phyloP scores from a whole-genome alignment of 805 yeast species.

The Scheffersomyces amazonensis region DNA sequence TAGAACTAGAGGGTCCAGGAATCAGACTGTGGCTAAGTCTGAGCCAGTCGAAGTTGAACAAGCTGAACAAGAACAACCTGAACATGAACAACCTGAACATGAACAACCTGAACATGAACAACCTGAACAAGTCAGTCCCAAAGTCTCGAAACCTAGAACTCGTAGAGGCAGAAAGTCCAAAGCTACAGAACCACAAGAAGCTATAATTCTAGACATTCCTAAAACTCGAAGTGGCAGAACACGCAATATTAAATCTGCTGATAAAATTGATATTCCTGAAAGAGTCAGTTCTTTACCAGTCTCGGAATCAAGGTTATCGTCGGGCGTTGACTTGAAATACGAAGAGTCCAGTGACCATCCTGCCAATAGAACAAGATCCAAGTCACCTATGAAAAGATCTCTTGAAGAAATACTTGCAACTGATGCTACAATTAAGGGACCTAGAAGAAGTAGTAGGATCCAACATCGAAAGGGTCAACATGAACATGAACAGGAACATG shows the following conservation, averaged over 20 bases:
- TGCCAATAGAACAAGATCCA: conserved; percentile 30
- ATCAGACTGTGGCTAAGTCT: too few species aligned
- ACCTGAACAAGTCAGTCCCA: not conserved
- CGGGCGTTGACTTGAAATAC: not conserved
- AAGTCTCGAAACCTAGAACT: not conserved
- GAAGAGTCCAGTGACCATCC: conserved; percentile 21
- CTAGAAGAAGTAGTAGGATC: conserved; percentile 8
- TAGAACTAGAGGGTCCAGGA: not conserved
- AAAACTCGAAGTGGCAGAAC: too few species aligned
- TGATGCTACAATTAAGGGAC: conserved; percentile 7
- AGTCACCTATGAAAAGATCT: conserved; percentile 30
- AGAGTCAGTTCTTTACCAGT: too few species aligned
- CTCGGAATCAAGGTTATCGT: too few species aligned
- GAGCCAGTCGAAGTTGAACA: not conserved
- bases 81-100: not conserved
- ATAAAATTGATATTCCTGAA: too few species aligned
- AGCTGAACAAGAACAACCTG: not conserved
- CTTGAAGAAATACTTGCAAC: conserved; percentile 15
- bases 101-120: not conserved
- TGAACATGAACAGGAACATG: not conserved
- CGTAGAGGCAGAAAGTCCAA: not conserved
- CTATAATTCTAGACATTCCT: too few species aligned
- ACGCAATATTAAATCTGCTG: too few species aligned
- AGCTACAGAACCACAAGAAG: too few species aligned
- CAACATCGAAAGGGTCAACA: too few species aligned